Base-by-base conservation (phyloP, 2,329 filamentous ascomycete genomes). In the Tolypocladium cylindrosporum region DNA sequence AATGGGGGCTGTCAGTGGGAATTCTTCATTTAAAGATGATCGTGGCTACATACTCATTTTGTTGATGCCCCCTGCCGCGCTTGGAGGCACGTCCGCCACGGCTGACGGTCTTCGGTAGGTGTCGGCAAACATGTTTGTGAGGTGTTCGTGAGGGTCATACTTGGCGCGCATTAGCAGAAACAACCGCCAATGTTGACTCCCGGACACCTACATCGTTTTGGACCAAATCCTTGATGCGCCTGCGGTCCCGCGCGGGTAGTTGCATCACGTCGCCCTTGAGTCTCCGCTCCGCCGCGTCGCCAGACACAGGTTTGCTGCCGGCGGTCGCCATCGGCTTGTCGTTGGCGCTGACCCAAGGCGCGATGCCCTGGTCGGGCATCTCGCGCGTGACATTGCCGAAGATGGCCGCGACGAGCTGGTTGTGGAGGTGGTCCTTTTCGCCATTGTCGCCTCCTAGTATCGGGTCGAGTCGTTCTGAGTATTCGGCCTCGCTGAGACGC, bases 211-310 rank as follows among this genome's bases (percentile, higher is more conserved):
- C 84, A 63, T 87, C 83, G 64, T 86, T 86, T 31, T 80, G 78
- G 27, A 72, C 74, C 40, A 88, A 71, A 62, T 88, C 85, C 65
- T 89, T 88, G 65, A 89, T 82, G 59, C 85, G 79, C 71, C 85
- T 76, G 62, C 86, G 77, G 66, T 89, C 85, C 63, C 84, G 77
- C 58, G 77, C 83, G n/a, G 83, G 85, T 51, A 89, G 76, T 66
- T 86, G 83, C 86, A 88, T 88, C 60, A 89, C 83, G 67, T 88
- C 84, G 63, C 80, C 83, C 74, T 88, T 88, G 54, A 88, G 70
- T 63, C 79, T 79, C 64, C 84, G 77, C 71, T 89, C 85, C 41
- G 82, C 79, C 40, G 85, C 83, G 76, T 88, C 85, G 36, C 84
- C 84, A 36, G 81, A 83, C 53, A 84, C 78, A 27, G 83, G 82